phyloP scores from a whole-genome alignment of 2,329 filamentous ascomycete genomes.

The Coleophoma crateriformis region DNA sequence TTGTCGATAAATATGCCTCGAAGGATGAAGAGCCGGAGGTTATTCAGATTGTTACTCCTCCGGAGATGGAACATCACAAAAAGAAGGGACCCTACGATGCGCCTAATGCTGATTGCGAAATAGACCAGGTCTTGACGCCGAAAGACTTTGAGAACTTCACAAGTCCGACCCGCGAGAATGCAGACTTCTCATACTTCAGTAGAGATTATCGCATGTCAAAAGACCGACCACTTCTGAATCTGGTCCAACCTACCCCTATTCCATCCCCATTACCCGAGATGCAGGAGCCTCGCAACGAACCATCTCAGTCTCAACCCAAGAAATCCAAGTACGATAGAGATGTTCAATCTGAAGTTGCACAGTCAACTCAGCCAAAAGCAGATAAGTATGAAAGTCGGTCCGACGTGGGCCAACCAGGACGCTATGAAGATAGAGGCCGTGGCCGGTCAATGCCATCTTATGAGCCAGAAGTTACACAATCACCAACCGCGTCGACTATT shows the following conservation, averaged over 20 bases:
- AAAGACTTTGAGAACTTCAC: constrained; percentile 36
- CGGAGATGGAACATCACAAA: constrained; percentile 40
- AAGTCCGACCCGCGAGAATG: constrained; percentile 32
- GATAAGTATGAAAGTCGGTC: constrained; percentile 1
- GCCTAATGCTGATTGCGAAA: constrained; percentile 58
- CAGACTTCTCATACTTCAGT: constrained; percentile 13
- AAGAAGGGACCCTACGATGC: constrained; percentile 46
- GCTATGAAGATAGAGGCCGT: constrained; percentile 4
- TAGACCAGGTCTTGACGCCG: constrained; percentile 54
- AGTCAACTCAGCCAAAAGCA: not conserved
- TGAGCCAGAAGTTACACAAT: constrained; percentile 32
- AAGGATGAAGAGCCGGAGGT: constrained; percentile 27
- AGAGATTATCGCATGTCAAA: constrained; percentile 18
- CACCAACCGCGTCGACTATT: constrained; percentile 34
- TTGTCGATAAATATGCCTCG: constrained; percentile 46
- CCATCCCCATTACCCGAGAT: constrained; percentile 44
- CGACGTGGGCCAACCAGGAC: constrained; percentile 3
- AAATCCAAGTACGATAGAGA: constrained; percentile 5
- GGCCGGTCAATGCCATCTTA: constrained; percentile 12
- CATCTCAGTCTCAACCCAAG: constrained; percentile 1
- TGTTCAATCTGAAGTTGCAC: not conserved
- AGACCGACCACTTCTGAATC: constrained; percentile 48
- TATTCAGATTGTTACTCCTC: constrained; percentile 48
- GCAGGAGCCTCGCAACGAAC: constrained; percentile 20
- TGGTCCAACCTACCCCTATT: constrained; percentile 54